These are phyloP conservation scores for Cercospora brassicicola DNA, from an alignment of 2,329 filamentous ascomycete genomes.

Conservation along the genomic window DNA sequence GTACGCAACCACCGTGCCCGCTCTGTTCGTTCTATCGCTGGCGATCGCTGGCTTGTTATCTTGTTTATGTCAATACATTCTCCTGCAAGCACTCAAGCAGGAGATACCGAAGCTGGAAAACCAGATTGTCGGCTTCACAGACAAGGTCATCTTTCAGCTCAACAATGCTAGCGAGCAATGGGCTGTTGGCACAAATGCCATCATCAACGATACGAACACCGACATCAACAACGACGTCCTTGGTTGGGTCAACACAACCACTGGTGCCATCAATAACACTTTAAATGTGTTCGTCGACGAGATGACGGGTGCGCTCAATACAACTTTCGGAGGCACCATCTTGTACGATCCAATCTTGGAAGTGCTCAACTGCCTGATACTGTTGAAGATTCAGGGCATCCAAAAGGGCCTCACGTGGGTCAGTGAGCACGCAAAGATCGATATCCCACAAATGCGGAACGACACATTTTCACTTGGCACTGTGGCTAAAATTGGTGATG, in stretches of 20 bases:
- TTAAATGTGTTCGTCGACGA: slow-evolving; percentile 77
- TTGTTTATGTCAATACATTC: slow-evolving; percentile 76
- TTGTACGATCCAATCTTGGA: slow-evolving; percentile 76
- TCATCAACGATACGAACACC: slow-evolving; percentile 63
- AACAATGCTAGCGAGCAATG: slow-evolving; percentile 72
- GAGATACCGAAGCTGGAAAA: slow-evolving; percentile 72
- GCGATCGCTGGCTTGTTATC: slow-evolving; percentile 79
- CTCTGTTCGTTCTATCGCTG: slow-evolving; percentile 81
- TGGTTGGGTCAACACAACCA: slow-evolving; percentile 82
- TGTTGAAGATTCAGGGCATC: slow-evolving; percentile 79
- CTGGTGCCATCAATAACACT: slow-evolving; percentile 78
- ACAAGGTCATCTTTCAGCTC: slow-evolving; percentile 71
- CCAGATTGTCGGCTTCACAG: slow-evolving; percentile 76
- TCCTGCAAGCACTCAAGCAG: slow-evolving; percentile 71
- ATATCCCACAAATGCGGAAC: slow-evolving; percentile 74
- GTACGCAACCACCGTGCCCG: slow-evolving; percentile 80
- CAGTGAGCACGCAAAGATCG: slow-evolving; percentile 77
- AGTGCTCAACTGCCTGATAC: slow-evolving; percentile 82
- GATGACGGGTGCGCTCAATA: slow-evolving; percentile 71
- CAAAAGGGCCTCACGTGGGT: slow-evolving; percentile 94
- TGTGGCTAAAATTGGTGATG: slow-evolving; percentile 53
- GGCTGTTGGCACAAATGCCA: slow-evolving; percentile 73
- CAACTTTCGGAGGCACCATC: slow-evolving; percentile 77
- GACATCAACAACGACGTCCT: slow-evolving; percentile 84
- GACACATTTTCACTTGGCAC: slow-evolving; percentile 83